Base-by-base conservation (phyloP, 2,329 filamentous ascomycete species). In the Colletotrichum sp. region DNA sequence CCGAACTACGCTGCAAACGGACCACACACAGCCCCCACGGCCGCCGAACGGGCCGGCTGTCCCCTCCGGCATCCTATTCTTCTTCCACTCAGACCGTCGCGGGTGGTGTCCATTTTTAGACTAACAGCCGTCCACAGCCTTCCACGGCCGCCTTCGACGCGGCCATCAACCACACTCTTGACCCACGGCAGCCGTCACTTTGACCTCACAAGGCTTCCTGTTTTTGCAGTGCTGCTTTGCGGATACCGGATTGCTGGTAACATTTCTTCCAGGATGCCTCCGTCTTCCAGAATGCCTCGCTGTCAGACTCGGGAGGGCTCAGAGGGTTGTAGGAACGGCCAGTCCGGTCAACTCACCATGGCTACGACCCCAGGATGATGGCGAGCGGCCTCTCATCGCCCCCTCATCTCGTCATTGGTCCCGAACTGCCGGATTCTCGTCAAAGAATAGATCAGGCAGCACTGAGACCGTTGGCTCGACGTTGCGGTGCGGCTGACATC, bases 11-110 rank as follows among this genome's bases (percentile, higher is more conserved):
- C 68, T 64, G 52, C 66, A 68, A 67, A 30, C 52, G 69, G 39
- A 63, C 57, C 48, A 26, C 65, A 57, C 73, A 75, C 71, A 76
- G 74, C 74, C 74, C 68, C 68, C 68, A 39, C 13, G 72, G 72
- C 68, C 72, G 72, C 74, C 44, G 57, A 74, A 76, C 48, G 48
- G 74, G 70, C 70, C 74, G 74, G 70, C 73, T 71, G 63, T 26
- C 66, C 48, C 24, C 24, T 67, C 44, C 48, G 63, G 26, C n/a
- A 22, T 26, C 55, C 57, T 63, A 73, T 28, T 28, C 34, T 44
- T 32, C 30, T 66, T 68, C 60, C 57, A 39, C 30, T 62, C 55
- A 44, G 5, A 30, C n/a, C 22, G 13, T 28, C 24, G 12, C 39
- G 44, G 26, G 44, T 48, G 44, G 55, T 26, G 26, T 60, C 70